Evolutionary conservation across 2,329 filamentous ascomycete genomes (phyloP).

Genomic region (Thielaviopsis punctulata): DNA sequence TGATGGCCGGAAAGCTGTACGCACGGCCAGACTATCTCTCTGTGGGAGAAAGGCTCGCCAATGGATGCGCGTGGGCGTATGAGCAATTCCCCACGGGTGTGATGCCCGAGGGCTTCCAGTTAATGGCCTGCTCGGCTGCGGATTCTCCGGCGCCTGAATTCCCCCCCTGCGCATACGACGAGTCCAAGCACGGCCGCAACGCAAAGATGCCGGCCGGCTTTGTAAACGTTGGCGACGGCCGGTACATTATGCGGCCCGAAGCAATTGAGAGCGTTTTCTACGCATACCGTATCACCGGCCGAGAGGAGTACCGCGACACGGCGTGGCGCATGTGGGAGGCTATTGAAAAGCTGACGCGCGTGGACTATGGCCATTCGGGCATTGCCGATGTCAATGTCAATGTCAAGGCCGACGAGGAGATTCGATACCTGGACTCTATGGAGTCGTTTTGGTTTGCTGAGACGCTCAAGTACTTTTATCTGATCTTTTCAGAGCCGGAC

Average conservation of each 20-base stretch:
- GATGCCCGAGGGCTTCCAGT: constrained; percentile 43
- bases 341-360: constrained; percentile 48
- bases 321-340: constrained; percentile 76
- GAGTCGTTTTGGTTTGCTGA: constrained; percentile 85
- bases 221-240: constrained; percentile 31
- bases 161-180: constrained; percentile 33
- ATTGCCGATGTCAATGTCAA: constrained; percentile 26
- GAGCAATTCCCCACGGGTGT: constrained; percentile 40
- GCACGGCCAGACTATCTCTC: constrained; percentile 41
- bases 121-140: constrained; percentile 22
- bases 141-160: constrained; percentile 15
- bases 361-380: constrained; percentile 43
- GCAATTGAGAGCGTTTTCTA: constrained; percentile 80
- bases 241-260: constrained; percentile 59
- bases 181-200: constrained; percentile 29
- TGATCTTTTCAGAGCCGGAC: constrained; percentile 54
- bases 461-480: constrained; percentile 83
- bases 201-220: constrained; percentile 39
- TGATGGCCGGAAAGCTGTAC: constrained; percentile 46
- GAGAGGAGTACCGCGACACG: constrained; percentile 55
- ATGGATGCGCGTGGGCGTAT: constrained; percentile 56
- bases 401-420: constrained; percentile 19
- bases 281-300: constrained; percentile 78
- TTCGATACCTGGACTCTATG: constrained; percentile 43
- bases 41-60: constrained; percentile 43